Conservation (phyloP, 345 rosid genomes). For the Syzygium grande region DNA sequence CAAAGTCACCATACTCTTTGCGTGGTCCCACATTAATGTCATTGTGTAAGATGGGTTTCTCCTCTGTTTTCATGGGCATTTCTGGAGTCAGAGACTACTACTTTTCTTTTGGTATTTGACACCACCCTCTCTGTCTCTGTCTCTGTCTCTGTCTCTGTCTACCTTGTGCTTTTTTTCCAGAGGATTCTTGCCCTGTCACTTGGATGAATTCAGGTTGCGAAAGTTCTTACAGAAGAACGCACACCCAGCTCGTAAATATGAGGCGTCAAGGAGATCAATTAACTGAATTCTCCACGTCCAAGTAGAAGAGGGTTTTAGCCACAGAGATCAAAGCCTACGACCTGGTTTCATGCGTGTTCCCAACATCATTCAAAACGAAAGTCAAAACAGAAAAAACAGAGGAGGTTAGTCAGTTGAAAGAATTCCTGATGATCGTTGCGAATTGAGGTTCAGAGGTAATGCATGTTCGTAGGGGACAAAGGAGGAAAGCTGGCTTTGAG, state of each 20-base stretch:
- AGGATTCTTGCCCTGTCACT: neutral
- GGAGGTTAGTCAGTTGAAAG: neutral
- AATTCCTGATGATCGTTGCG: neutral
- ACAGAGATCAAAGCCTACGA: neutral
- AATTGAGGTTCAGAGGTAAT: neutral
- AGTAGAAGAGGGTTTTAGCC: no score
- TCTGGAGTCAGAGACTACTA: neutral
- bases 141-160: neutral
- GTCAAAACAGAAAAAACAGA: neutral
- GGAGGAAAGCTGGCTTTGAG: no score
- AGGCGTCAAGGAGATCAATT: neutral
- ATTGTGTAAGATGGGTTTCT: neutral
- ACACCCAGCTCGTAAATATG: neutral
- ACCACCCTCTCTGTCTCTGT: neutral
- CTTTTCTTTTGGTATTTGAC: neutral
- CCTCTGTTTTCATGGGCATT: neutral
- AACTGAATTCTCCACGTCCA: neutral
- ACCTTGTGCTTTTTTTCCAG: neutral
- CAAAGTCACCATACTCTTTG: neutral
- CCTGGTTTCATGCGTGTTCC: neutral
- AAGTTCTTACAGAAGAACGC: neutral
- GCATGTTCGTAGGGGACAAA: neutral
- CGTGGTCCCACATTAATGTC: neutral
- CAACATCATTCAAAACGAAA: neutral
- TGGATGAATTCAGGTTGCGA: neutral